These are phyloP conservation scores for Mimosa pudica DNA, from an alignment of 306 rosid genomes.

Conservation along the genomic window DNA sequence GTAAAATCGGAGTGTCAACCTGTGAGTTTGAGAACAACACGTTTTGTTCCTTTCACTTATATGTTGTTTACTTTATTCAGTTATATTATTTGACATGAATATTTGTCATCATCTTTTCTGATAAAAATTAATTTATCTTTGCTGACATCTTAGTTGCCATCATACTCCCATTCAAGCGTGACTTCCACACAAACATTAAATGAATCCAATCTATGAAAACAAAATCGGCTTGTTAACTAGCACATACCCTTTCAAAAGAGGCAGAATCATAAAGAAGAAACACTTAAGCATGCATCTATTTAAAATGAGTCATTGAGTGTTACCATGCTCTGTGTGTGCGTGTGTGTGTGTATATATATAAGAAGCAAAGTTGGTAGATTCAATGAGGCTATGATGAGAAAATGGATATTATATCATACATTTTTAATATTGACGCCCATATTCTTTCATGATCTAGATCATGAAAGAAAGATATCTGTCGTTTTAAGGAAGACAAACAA, in stretches of 20 bases:
- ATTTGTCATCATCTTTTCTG: too few relatives aligned
- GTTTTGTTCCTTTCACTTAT: background rate
- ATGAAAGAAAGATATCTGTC: background rate
- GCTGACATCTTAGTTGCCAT: background rate
- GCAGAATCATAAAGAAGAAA: background rate
- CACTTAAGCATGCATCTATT: background rate
- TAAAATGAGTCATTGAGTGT: background rate
- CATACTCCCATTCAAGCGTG: background rate
- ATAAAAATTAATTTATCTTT: background rate
- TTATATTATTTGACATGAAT: too few relatives aligned
- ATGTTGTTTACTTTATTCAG: background rate
- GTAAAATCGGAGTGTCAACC: too few relatives aligned
- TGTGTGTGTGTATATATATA: too few relatives aligned
- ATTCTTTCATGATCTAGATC: conserved; percentile 11
- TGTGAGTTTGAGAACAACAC: too few relatives aligned
- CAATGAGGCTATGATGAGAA: conserved; percentile 53
- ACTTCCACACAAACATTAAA: background rate
- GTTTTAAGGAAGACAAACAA: conserved; percentile 8
- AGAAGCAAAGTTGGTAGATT: conserved; percentile 33
- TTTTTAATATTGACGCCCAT: conserved; percentile 33
- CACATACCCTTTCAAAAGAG: too few relatives aligned
- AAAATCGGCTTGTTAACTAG: too few relatives aligned
- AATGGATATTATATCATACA: conserved; percentile 17
- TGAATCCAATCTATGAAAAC: background rate
- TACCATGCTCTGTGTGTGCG: too few relatives aligned